Conservation (phyloP, 1,284 basidiomycete species). For the Cutaneotrichosporon cyanovorans region DNA sequence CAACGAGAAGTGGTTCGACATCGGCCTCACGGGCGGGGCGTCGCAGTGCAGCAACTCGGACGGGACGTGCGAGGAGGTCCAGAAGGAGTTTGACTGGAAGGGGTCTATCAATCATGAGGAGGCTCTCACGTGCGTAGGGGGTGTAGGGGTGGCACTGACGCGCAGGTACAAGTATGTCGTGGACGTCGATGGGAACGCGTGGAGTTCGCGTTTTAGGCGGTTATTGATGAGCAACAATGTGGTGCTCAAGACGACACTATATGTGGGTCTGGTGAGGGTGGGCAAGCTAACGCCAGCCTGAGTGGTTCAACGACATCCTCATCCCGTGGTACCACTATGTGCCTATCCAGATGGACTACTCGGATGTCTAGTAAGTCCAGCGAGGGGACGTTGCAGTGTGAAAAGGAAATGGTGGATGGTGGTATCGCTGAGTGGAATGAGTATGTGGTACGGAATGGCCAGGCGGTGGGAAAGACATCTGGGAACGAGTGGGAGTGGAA, state of each 20-base stretch:
- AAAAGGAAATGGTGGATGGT: no score
- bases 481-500: no score
- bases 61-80: conserved; percentile 42
- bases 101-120: conserved; percentile 16
- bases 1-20: conserved; percentile 33
- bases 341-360: conserved; percentile 41
- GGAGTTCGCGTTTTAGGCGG: conserved; percentile 44
- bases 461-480: no score
- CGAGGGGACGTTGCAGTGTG: no score
- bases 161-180: conserved; percentile 43
- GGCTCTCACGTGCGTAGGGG: no score
- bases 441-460: no score
- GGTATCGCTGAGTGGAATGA: no score
- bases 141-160: neutral
- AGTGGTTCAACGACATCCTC: conserved; percentile 33
- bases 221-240: conserved; percentile 35
- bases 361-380: conserved; percentile 30
- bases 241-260: conserved; percentile 39
- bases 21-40: conserved; percentile 31
- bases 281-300: conserved; percentile 12
- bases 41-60: conserved; percentile 41
- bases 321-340: conserved; percentile 45
- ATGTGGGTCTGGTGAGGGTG: conserved; percentile 20
- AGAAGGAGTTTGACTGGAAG: conserved; percentile 36
- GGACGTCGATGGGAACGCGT: conserved; percentile 49